Base-by-base conservation (phyloP, 306 rosid species). In the Quercus cerris region DNA sequence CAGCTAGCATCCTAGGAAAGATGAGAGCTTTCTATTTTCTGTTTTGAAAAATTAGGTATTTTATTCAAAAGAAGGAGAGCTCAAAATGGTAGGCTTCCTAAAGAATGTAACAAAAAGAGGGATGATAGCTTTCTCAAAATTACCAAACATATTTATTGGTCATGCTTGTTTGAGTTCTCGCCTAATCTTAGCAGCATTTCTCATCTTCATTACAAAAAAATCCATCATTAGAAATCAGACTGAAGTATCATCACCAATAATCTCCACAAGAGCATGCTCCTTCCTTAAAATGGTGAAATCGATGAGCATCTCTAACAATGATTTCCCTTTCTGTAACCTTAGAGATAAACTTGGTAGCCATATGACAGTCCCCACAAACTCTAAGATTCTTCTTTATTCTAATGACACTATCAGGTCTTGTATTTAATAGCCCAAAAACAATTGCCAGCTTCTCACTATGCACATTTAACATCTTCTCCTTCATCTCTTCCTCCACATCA, bases 381-480 rank as follows among this genome's bases (percentile, higher is more conserved):
- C 87, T 84, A 49, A 84, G 86, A 75, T 84, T 87, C 73, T 87
- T 87, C 54, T 19, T 81, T 11, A 87, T 78, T 73, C 86, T 80
- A 51, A 84, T 74, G 28, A 82, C 33, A 25, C 74, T 82, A 54
- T 67, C 85, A 10, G 71, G 74, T 66, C 56, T 67, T 9, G 75
- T 35, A 54, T 72, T 81, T 54, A 84, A 71, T 18, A 81, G 80
- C 63, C 87, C 90, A 35, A 75, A 84, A 73, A 70, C 82, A 14
- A 86, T 79, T 7, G 87, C 90, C 73, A 86, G 83, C 79, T 87
- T 87, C 86, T 83, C 86, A 74, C 87, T 76, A 27, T 83, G 84
- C 73, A 63, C 71, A 58, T 19, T 81, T n/a, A 85, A 33, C 80
- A 83, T 46, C 55, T 61, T 80, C 80, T 83, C 88, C 78, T 88